Conservation (phyloP, 768 basidiomycete species). For the Termitomyces sp. region DNA sequence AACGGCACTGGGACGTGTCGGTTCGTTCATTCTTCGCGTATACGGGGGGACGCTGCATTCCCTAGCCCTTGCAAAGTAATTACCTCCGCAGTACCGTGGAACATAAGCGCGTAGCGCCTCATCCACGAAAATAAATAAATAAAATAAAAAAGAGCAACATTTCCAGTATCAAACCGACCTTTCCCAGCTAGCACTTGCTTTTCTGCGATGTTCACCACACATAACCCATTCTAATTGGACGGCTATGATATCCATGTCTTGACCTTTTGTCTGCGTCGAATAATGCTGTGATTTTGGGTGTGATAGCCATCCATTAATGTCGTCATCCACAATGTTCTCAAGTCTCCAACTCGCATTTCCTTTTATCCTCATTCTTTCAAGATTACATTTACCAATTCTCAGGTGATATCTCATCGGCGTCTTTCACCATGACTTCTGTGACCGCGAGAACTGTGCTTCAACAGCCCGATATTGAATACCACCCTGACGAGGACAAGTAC, state of each 20-base stretch:
- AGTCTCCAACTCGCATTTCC: background rate
- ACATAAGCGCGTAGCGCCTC: too few species aligned
- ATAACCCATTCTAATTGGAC: background rate
- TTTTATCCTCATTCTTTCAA: background rate
- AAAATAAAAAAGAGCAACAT: too few species aligned
- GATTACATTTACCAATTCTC: background rate
- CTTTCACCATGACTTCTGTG: background rate
- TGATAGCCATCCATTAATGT: background rate
- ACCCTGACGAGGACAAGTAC: constrained; percentile 29
- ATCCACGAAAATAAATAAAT: too few species aligned
- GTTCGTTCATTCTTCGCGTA: too few species aligned
- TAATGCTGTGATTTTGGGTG: background rate
- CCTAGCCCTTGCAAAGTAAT: too few species aligned
- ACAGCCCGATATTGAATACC: constrained; percentile 34
- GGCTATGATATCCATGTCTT: background rate
- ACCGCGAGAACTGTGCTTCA: background rate
- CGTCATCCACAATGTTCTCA: background rate
- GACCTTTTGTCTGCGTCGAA: background rate
- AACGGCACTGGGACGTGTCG: too few species aligned
- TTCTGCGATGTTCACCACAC: background rate
- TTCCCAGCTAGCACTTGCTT: background rate
- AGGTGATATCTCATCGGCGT: background rate
- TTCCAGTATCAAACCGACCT: background rate
- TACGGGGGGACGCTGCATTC: too few species aligned
- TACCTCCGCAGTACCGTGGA: too few species aligned